Percentiles rank a stretch among this genome's conserved stretches.
These are phyloP conservation scores for Fusarium piperis DNA, from an alignment of 2,329 filamentous ascomycete genomes.

Conservation along the genomic window DNA sequence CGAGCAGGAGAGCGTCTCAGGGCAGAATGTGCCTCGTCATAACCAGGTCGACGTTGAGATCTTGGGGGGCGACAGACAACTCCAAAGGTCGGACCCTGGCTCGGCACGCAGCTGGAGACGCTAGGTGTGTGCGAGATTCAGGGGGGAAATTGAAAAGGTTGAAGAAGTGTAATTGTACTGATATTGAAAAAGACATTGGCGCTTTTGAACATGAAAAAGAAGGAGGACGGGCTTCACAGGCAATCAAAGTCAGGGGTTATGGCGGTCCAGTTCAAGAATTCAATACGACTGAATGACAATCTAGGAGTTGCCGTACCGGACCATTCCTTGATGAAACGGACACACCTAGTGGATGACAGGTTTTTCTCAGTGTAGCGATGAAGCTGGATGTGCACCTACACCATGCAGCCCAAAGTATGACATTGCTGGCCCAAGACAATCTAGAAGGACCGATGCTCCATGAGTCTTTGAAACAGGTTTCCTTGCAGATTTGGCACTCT, in stretches of 20 bases:
- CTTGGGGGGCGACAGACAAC: neutral
- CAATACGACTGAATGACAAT: neutral
- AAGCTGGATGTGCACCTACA: neutral
- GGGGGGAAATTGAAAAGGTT: too few relatives aligned
- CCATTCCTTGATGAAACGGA: neutral
- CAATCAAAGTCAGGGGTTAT: neutral
- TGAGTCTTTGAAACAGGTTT: neutral
- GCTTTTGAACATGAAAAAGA: neutral
- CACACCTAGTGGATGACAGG: neutral
- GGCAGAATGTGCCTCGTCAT: neutral
- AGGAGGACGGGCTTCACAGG: neutral
- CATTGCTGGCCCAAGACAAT: neutral
- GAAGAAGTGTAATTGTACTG: neutral
- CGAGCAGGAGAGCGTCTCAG: constrained; percentile 19
- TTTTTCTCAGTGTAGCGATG: neutral
- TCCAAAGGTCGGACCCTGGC: neutral
- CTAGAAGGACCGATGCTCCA: neutral
- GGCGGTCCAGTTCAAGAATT: neutral
- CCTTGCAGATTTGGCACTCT: neutral
- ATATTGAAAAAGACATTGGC: neutral
- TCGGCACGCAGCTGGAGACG: neutral
- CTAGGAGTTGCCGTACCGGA: neutral
- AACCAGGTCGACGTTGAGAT: neutral
- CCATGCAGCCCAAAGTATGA: neutral
- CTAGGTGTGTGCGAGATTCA: neutral